phyloP scores from a whole-genome alignment of 1,139 yeast species.

The Magnusiomyces fungicola region DNA sequence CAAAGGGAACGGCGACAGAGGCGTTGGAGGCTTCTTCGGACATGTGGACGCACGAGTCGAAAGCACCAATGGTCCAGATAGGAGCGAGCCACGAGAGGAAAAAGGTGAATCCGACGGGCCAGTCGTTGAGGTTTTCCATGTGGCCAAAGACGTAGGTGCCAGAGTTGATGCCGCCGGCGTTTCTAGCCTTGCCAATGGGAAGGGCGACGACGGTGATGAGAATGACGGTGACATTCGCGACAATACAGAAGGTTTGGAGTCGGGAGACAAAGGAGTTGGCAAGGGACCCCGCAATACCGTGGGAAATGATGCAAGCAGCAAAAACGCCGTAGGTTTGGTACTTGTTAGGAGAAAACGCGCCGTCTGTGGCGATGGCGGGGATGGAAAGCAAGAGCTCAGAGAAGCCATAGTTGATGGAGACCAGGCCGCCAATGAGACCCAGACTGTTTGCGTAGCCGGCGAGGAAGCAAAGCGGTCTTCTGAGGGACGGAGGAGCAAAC shows the following conservation, averaged over 20 bases:
- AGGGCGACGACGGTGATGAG: slow-evolving; percentile 57
- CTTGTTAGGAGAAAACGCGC: slow-evolving; percentile 41
- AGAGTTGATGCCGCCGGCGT: slow-evolving; percentile 35
- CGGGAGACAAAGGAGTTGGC: slow-evolving; percentile 49
- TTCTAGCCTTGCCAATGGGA: slow-evolving; percentile 34
- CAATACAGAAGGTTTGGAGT: slow-evolving; percentile 54
- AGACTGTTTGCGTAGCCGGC: slow-evolving; percentile 55
- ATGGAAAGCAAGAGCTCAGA: slow-evolving; percentile 48
- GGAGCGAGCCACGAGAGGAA: slow-evolving; percentile 57
- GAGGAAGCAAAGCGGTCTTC: slow-evolving; percentile 43
- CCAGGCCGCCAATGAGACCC: slow-evolving; percentile 50
- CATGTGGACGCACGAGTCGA: slow-evolving; percentile 67
- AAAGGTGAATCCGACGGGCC: slow-evolving; percentile 65
- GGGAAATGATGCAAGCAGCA: slow-evolving; percentile 44
- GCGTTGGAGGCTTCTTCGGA: slow-evolving; percentile 64
- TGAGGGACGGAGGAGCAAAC: slow-evolving; percentile 44
- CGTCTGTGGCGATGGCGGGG: slow-evolving; percentile 42
- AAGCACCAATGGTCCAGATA: slow-evolving; percentile 40
- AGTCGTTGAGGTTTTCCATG: slow-evolving; percentile 46
- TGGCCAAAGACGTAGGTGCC: slow-evolving; percentile 48
- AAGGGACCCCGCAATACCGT: slow-evolving; percentile 41
- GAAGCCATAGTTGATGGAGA: slow-evolving; percentile 53
- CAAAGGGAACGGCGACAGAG: slow-evolving; percentile 58
- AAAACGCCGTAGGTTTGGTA: slow-evolving; percentile 50
- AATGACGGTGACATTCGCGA: slow-evolving; percentile 48